phyloP scores from a whole-genome alignment of 2,329 filamentous ascomycete species.

The Alternaria consortialis region DNA sequence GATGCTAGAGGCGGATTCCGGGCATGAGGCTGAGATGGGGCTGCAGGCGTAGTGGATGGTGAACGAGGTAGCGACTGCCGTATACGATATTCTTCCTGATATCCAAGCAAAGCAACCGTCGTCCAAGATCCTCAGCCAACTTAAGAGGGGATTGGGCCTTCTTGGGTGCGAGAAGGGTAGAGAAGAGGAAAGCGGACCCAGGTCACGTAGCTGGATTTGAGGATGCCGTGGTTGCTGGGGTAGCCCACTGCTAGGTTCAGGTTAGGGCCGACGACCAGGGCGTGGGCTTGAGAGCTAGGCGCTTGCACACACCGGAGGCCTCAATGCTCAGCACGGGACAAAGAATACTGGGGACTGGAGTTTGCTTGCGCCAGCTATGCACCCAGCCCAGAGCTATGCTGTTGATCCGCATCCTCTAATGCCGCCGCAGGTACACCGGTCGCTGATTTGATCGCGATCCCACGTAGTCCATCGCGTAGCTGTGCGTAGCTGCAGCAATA shows the following conservation, averaged over 20 bases:
- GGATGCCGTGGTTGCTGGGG: slow-evolving; percentile 42
- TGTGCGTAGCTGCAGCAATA: slow-evolving; percentile 12
- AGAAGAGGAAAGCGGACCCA: slow-evolving; percentile 37
- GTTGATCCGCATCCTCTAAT: slow-evolving; percentile 32
- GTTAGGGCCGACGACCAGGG: slow-evolving; percentile 36
- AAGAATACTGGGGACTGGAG: slow-evolving; percentile 23
- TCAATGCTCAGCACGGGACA: slow-evolving; percentile 37
- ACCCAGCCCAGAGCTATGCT: slow-evolving; percentile 27
- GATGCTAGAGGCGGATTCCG: slow-evolving; percentile 28
- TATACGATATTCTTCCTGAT: slow-evolving; percentile 8
- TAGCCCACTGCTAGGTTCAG: slow-evolving; percentile 34
- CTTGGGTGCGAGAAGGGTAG: slow-evolving; percentile 53
- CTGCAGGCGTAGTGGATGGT: slow-evolving; percentile 32
- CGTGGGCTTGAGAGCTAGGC: slow-evolving; percentile 36
- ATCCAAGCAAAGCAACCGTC: slow-evolving; percentile 37
- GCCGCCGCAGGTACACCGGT: slow-evolving; percentile 24
- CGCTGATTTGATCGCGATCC: slow-evolving; percentile 23
- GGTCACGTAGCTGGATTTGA: slow-evolving; percentile 50
- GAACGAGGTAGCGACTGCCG: slow-evolving; percentile 39
- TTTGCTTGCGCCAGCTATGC: slow-evolving; percentile 31
- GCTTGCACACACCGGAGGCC: slow-evolving; percentile 39
- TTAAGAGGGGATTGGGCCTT: slow-evolving; percentile 43
- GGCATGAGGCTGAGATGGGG: slow-evolving; percentile 28
- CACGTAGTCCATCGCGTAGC: slow-evolving; percentile 9
- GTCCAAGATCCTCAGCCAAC: slow-evolving; percentile 33